Base-by-base conservation (phyloP, 768 basidiomycete genomes). In the Jaapia argillacea region DNA sequence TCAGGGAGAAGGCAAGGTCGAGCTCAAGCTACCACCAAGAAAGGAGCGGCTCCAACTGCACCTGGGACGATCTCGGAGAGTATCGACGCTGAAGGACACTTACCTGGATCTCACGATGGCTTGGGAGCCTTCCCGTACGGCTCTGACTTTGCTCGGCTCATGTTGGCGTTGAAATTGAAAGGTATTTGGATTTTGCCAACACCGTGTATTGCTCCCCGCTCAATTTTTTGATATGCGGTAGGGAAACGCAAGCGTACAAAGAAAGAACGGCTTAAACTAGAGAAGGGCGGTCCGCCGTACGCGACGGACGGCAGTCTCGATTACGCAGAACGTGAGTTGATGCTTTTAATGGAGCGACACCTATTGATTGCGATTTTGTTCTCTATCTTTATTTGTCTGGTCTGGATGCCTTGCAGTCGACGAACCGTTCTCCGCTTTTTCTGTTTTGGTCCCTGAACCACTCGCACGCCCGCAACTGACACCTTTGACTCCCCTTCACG, bases 161-260 rank as follows among this genome's bases (percentile, higher is more conserved):
- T 88, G 79, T 54, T 88, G 6, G 70, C 72, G 1, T 63, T 88
- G 25, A 88, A 87, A 59, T 63, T 85, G 40, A 86, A 85, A 69
- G 85, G 86, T 80, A 45, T n/a, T n/a, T 16, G 42, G 44, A 23
- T 38, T 42, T 21, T 21, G 42, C 5, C 26, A 5, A 22, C 38
- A 35, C 16, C 40, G 41, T 4, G 6, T 14, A 38, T 38, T 40
- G 5, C 1, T 41, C 28, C 1, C 10, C 24, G 14, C 36, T 38
- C 36, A 12, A 37, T 20, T 25, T 37, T 45, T 33, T 7, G 45
- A 36, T 5, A 13, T 42, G 16, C 31, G 41, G 3, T 45, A 85
- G 85, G 83, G 16, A 87, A 86, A 52, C 72, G 77, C 10, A 86
- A 87, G 54, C 75, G 74, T 44, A 87, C 85, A 1, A 89, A 89